phyloP scores from a whole-genome alignment of 768 basidiomycete genomes.

The Mycena chlorophos region DNA sequence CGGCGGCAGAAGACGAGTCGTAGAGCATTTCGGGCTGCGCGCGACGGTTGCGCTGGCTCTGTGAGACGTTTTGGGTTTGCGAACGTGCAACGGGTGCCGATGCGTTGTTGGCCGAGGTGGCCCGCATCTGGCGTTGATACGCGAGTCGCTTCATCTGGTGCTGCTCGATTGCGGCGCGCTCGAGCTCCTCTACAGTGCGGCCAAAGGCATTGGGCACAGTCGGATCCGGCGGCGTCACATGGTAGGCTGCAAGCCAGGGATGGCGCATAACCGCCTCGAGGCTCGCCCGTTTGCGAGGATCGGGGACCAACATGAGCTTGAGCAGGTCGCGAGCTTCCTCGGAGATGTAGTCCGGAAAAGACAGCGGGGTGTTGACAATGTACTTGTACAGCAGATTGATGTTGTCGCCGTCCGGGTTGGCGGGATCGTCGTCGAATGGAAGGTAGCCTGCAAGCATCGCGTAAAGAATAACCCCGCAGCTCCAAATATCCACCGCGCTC shows the following conservation, averaged over 20 bases:
- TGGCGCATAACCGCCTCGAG: constrained; percentile 83
- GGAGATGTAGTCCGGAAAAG: constrained; percentile 96
- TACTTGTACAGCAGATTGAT: constrained; percentile 99
- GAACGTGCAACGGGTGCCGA: constrained; percentile 57
- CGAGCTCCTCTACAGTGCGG: constrained; percentile 74
- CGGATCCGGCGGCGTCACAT: constrained; percentile 40
- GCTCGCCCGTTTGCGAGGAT: constrained; percentile 77
- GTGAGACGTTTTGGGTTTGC: constrained; percentile 44
- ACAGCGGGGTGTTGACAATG: constrained; percentile 94
- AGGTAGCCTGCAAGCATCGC: constrained; percentile 97
- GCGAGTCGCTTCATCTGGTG: constrained; percentile 81
- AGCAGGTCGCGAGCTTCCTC: constrained; percentile 80
- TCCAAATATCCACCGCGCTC: constrained; percentile 97
- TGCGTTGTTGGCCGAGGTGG: constrained; percentile 35
- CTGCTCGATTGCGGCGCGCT: constrained; percentile 77
- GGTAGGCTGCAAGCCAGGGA: constrained; percentile 71
- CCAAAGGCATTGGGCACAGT: constrained; percentile 53
- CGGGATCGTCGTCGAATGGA: constrained; percentile 99
- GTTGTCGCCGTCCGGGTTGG: constrained; percentile 98
- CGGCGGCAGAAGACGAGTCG: constrained; percentile 53
- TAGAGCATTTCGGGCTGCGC: constrained; percentile 75
- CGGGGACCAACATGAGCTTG: constrained; percentile 91
- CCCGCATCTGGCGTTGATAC: constrained; percentile 79
- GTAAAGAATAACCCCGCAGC: constrained; percentile 92
- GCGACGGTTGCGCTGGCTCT: constrained; percentile 49